These are phyloP conservation scores for Isatis lusitanica DNA, from an alignment of 441 rosid genomes.

Conservation along the genomic window DNA sequence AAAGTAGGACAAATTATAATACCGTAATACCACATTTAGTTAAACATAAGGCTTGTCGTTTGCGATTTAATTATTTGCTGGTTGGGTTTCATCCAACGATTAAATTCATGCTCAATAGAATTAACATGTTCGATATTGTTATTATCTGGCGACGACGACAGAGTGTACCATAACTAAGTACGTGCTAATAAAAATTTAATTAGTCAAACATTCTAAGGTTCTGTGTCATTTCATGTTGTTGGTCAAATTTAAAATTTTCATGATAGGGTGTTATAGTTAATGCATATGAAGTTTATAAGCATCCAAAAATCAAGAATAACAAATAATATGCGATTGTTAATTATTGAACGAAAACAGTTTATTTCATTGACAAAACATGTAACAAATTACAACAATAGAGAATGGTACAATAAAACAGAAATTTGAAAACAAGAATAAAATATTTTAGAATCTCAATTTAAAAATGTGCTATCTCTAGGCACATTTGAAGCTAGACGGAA, in stretches of 20 bases:
- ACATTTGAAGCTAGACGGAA: slow-evolving; percentile 26
- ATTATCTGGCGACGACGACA: not conserved
- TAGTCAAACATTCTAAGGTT: not conserved
- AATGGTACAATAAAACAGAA: not conserved
- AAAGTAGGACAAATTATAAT: too few species aligned
- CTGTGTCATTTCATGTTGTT: too few species aligned
- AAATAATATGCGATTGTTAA: too few species aligned
- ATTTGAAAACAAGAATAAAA: not conserved
- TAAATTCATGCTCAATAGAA: too few species aligned
- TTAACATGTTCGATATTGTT: too few species aligned
- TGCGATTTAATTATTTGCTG: too few species aligned
- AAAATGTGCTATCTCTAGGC: not conserved
- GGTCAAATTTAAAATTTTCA: too few species aligned
- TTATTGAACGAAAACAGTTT: not conserved
- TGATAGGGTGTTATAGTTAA: not conserved
- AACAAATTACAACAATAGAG: slow-evolving; percentile 13
- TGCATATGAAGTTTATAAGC: not conserved
- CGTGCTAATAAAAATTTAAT: not conserved
- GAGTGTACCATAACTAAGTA: not conserved
- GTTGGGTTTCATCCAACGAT: too few species aligned
- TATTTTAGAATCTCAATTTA: not conserved
- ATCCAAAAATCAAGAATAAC: not conserved
- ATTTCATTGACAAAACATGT: slow-evolving; percentile 4
- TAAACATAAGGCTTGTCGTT: too few species aligned
- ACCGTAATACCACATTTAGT: too few species aligned